Base-by-base conservation (phyloP, 805 yeast species). In the Kodamaea restingae region DNA sequence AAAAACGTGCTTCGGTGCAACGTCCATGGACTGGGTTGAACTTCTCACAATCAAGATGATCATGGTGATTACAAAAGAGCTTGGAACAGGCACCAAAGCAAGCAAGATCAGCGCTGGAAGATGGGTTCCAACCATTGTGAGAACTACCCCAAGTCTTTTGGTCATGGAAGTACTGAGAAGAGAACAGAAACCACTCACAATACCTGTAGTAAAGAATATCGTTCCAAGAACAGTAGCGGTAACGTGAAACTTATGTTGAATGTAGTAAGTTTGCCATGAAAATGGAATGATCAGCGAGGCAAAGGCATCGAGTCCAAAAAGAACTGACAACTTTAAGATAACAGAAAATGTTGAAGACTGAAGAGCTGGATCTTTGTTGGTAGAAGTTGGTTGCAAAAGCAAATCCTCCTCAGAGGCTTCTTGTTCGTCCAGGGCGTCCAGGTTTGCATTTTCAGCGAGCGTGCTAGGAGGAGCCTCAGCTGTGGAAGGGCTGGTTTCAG, bases 1-100 rank as follows among this genome's bases (percentile, higher is more conserved):
- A 43, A 71, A 70, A 4, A 71, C 73, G 35, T 68, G 71, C 39
- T 72, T 72, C 7, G 76, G 71, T 1, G 75, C 73, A 20, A 65
- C 58, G 44, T 72, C 78, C 76, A 72, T 70, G 17, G 70, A 55
- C 45, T 70, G 70, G 25, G 71, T 65, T 2, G 60, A 47, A 1
- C 71, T 62, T 49, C 75, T 56, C 10, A 61, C 42, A 3, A 67
- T 45, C 30, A 65, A 42, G 3, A 64, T 51, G 10, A 56, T 46
- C 36, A 67, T 41, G 43, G 73, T 61, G 8, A 56, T 33, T 2
- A 40, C 33, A 24, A 67, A 48, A 18, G 60, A 53, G 3, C 51
- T 40, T 4, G 76, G 72, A 10, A 69, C 42, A 7, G 76, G 71
- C 18, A 68, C 59, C 14, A 66, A 32, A 10, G 61, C 52, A 25